Conservation (phyloP, 495 filamentous ascomycete species). For the Hypoxylon fuscum region DNA sequence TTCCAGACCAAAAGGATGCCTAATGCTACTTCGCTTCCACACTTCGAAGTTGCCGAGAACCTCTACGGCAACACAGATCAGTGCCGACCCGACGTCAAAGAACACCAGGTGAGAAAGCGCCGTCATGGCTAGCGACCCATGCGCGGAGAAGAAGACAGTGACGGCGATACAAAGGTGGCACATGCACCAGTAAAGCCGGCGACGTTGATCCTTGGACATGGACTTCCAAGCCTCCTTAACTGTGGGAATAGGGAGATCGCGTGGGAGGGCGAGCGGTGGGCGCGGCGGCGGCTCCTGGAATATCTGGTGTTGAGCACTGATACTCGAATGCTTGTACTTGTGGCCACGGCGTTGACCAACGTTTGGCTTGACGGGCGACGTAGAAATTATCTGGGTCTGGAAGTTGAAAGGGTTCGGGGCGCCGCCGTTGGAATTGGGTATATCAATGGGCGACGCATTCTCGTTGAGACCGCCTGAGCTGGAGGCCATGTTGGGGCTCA, state of each 20-base stretch:
- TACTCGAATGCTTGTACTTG: constrained; percentile 96
- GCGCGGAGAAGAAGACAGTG: constrained; percentile 83
- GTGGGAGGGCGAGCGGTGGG: constrained; percentile 88
- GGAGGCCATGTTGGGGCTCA: constrained; percentile 46
- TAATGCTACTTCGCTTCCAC: constrained; percentile 91
- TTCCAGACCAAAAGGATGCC: constrained; percentile 92
- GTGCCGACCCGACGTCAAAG: constrained; percentile 91
- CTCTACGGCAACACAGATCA: constrained; percentile 93
- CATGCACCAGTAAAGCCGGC: constrained; percentile 85
- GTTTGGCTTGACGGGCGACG: constrained; percentile 81
- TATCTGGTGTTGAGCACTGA: constrained; percentile 86
- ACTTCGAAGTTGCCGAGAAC: constrained; percentile 96
- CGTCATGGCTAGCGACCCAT: constrained; percentile 90
- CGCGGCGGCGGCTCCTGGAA: constrained; percentile 93
- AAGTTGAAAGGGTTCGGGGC: constrained; percentile 87
- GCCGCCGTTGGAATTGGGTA: constrained; percentile 41
- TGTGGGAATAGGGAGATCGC: constrained; percentile 92
- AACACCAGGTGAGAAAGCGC: constrained; percentile 92
- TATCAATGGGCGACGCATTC: constrained; percentile 33
- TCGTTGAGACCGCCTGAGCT: constrained; percentile 42
- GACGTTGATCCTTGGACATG: constrained; percentile 87
- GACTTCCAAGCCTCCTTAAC: constrained; percentile 82
- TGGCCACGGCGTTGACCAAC: constrained; percentile 94
- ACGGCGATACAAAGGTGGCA: constrained; percentile 84
- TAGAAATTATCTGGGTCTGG: constrained; percentile 80